Evolutionary conservation across 768 basidiomycete species (phyloP), one percentile per base, ranked within the genome.

Genomic region (Leccinum subtestaceum): DNA sequence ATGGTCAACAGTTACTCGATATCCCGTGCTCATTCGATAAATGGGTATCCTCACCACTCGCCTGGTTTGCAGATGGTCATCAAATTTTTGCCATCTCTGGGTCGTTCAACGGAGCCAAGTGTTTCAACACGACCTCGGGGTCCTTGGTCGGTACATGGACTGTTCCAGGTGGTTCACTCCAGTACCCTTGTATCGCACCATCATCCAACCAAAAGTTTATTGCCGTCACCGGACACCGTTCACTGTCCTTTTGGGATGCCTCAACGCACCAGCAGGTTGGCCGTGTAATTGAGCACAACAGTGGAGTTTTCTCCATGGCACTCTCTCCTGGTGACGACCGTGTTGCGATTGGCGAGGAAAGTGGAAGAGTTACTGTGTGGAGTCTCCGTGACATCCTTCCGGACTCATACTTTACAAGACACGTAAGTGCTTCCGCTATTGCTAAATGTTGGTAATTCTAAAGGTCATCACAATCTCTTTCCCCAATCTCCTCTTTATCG

Each of bases 361-460:
- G 29, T 1, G 61, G 61, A 6, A 36, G 10, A 29, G 9, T 58
- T 0, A 58, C 27, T 5, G 0, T 63, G 0, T n/a, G 47, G 3
- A 29, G 8, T 21, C 51, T 59, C 3, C 40, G 15, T 21, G 31
- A 40, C 8, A 53, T 60, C 9, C 46, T 63, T 40, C 57, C 45
- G 0, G 1, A 1, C 5, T 51, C 34, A 7, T 62, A 62, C 32
- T 17, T 46, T 2, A 10, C 48, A 21, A 17, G 17, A 4, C 23
- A 52, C 10, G 59, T 61, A 21, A 47, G 60, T n/a, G 19, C 2
- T 25, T 23, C 2, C 1, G 4, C 29, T 31, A 31, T 12, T 15
- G 7, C 0, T 4, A 1, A 40, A 40, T 12, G 2, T 13, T 29
- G 25, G 5, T 2, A 11, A 34, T 8, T 19, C 50, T 47, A 47